phyloP scores from a whole-genome alignment of 2,329 filamentous ascomycete genomes.

The Diaporthe vaccinii region DNA sequence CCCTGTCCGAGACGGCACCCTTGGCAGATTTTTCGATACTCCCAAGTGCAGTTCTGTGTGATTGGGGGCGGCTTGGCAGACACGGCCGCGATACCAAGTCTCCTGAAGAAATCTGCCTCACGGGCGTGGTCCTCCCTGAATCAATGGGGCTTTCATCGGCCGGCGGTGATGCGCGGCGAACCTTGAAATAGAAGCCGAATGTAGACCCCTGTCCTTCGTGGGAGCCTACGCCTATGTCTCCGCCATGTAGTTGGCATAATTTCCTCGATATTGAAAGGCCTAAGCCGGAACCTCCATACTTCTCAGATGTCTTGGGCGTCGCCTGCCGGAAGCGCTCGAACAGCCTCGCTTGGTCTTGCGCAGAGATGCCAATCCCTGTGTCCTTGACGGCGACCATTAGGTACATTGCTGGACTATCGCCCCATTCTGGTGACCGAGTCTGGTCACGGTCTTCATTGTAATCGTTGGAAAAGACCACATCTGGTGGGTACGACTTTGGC shows the following conservation, averaged over 20 bases:
- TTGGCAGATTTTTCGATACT: not conserved
- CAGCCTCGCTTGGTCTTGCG: constrained; percentile 12
- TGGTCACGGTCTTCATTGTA: constrained; percentile 8
- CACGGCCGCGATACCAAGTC: not conserved
- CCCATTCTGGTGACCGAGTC: constrained; percentile 8
- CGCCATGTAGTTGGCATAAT: constrained; percentile 27
- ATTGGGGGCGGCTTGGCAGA: not conserved
- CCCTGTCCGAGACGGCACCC: not conserved
- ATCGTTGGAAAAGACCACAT: constrained; percentile 25
- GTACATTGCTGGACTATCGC: constrained; percentile 6
- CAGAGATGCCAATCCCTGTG: constrained; percentile 21
- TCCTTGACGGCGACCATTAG: constrained; percentile 29
- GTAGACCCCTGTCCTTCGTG: constrained; percentile 24
- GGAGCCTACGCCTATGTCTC: constrained; percentile 31
- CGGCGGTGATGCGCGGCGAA: not conserved
- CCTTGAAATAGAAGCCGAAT: constrained; percentile 32
- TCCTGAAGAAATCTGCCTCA: constrained; percentile 7
- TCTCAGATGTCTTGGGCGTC: constrained; percentile 34
- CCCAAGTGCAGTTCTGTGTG: not conserved
- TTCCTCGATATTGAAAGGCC: constrained; percentile 31
- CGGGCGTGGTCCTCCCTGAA: constrained; percentile 1
- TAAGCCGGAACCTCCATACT: constrained; percentile 23
- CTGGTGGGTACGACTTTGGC: constrained; percentile 18
- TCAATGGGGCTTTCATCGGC: not conserved
- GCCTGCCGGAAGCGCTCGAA: constrained; percentile 33